phyloP scores from a whole-genome alignment of 495 filamentous ascomycete genomes.

The Alectoria sarmentosa region DNA sequence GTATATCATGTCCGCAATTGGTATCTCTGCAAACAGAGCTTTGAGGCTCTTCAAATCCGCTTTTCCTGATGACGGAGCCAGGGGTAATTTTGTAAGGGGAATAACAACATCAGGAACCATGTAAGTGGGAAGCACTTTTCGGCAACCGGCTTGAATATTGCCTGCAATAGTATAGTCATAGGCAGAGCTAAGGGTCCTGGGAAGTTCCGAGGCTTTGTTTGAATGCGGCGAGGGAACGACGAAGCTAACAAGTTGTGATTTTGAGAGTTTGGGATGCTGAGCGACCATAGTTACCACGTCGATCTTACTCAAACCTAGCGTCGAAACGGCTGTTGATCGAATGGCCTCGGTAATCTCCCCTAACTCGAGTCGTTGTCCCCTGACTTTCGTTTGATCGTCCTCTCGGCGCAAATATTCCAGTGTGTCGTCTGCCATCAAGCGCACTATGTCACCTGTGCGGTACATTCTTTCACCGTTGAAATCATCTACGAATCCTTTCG shows the following conservation, averaged over 20 bases:
- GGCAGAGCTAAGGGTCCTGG: not conserved
- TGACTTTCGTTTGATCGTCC: constrained; percentile 74
- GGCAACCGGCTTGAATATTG: constrained; percentile 30
- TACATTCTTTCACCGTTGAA: constrained; percentile 40
- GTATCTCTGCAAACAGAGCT: constrained; percentile 24
- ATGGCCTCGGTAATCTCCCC: constrained; percentile 61
- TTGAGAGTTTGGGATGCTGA: constrained; percentile 38
- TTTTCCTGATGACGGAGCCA: constrained; percentile 42
- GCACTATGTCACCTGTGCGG: constrained; percentile 43
- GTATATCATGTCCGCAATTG: constrained; percentile 1
- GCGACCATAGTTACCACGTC: constrained; percentile 37
- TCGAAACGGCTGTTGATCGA: constrained; percentile 31
- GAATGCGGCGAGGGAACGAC: constrained; percentile 21
- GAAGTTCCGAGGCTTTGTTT: not conserved
- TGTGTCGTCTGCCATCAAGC: constrained; percentile 40
- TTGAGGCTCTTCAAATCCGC: constrained; percentile 43
- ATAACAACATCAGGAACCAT: constrained; percentile 50
- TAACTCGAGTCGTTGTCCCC: constrained; percentile 70
- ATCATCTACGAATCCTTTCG: constrained; percentile 37
- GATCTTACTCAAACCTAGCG: constrained; percentile 25
- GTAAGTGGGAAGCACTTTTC: constrained; percentile 42
- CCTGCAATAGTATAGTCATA: not conserved
- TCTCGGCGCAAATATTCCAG: constrained; percentile 62
- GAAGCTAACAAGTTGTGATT: constrained; percentile 40
- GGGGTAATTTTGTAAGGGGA: constrained; percentile 37